These are phyloP conservation scores for Ceratocystiopsis minuta DNA, from an alignment of 2,329 filamentous ascomycete species.

Conservation along the genomic window DNA sequence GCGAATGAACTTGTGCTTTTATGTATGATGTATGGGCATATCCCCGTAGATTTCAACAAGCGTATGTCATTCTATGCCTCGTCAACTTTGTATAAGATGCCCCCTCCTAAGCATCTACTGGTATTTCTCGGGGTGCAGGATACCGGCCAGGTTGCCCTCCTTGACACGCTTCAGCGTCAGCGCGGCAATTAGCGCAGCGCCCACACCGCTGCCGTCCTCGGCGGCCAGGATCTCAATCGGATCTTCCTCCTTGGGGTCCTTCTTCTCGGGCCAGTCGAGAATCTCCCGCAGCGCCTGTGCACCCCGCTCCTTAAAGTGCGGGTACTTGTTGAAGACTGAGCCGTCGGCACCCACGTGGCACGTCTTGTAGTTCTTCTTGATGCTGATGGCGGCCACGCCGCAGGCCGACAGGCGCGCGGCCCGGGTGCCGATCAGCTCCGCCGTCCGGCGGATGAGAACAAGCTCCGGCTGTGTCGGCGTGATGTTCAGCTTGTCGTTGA, in stretches of 20 bases:
- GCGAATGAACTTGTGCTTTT: too few relatives aligned
- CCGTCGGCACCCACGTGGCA: conserved; percentile 96
- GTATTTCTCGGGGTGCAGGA: conserved; percentile 45
- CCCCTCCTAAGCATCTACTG: too few relatives aligned
- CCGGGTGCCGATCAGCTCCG: conserved; percentile 87
- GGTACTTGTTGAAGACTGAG: conserved; percentile 98
- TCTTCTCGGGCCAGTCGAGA: conserved; percentile 74
- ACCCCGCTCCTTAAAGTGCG: conserved; percentile 87
- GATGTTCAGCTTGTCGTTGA: conserved; percentile 59
- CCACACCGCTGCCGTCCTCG: conserved; percentile 94
- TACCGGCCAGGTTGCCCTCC: conserved; percentile 44
- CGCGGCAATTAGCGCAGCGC: conserved; percentile 79
- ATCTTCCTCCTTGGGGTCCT: conserved; percentile 53
- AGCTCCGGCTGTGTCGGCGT: conserved; percentile 58
- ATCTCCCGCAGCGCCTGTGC: conserved; percentile 85
- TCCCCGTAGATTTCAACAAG: background rate
- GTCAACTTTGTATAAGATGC: too few relatives aligned
- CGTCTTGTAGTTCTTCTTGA: conserved; percentile 75
- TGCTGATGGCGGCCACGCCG: conserved; percentile 89
- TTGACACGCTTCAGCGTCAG: conserved; percentile 47
- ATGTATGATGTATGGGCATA: background rate
- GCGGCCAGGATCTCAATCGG: conserved; percentile 76
- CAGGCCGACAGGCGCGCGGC: conserved; percentile 85
- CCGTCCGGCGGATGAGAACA: conserved; percentile 71
- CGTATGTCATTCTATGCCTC: background rate